Percentiles rank a stretch among this genome's conserved stretches.
Evolutionary conservation across 1,284 basidiomycete species (phyloP).

Genomic region (Ganoderma leucocontextum): DNA sequence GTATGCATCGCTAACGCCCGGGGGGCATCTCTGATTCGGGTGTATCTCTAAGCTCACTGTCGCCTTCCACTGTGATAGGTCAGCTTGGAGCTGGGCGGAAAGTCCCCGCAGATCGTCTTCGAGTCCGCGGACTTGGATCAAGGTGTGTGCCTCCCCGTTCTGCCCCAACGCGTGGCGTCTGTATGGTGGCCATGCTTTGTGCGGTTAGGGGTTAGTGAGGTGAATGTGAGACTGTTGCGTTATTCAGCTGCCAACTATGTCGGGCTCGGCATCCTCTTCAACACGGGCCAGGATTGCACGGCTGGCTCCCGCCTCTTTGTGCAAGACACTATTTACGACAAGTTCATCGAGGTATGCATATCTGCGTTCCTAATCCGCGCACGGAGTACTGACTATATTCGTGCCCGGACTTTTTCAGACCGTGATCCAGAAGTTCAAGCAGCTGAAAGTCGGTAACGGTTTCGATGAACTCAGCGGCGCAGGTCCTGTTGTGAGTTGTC

Average conservation of each 20-base stretch:
- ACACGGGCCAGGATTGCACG: slow-evolving; percentile 89
- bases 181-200: not conserved
- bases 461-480: slow-evolving; percentile 78
- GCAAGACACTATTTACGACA: slow-evolving; percentile 86
- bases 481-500: slow-evolving; percentile 76
- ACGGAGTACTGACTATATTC: not conserved
- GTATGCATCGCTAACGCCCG: slow-evolving; percentile 41
- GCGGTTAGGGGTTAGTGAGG: not conserved
- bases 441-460: slow-evolving; percentile 81
- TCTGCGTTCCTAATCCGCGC: not conserved
- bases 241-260: slow-evolving; percentile 81
- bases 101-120: slow-evolving; percentile 91
- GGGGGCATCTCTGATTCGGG: not conserved
- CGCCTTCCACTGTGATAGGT: slow-evolving; percentile 55
- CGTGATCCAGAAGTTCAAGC: slow-evolving; percentile 74
- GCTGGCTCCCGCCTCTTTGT: slow-evolving; percentile 89
- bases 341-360: slow-evolving; percentile 63
- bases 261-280: slow-evolving; percentile 84
- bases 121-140: slow-evolving; percentile 87
- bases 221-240: not conserved
- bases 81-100: slow-evolving; percentile 94
- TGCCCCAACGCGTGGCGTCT: too few relatives aligned
- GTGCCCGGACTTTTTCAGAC: slow-evolving; percentile 35
- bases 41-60: not conserved
- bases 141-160: slow-evolving; percentile 48